phyloP scores from a whole-genome alignment of 2,329 filamentous ascomycete genomes.

The Fusarium beomiforme region DNA sequence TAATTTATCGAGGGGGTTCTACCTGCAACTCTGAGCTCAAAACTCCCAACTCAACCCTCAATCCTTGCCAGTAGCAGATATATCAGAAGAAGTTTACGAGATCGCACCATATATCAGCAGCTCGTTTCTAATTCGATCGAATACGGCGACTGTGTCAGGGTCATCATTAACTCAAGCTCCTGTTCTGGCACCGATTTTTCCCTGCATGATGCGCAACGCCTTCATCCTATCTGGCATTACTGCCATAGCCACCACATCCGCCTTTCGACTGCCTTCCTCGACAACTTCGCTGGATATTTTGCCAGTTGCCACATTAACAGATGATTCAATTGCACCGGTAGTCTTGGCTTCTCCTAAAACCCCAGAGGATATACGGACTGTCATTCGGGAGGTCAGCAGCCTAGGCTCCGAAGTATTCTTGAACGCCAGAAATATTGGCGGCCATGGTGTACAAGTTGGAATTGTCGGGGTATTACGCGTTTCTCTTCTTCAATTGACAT shows the following conservation, averaged over 20 bases:
- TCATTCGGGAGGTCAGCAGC: background rate
- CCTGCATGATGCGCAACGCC: conserved; percentile 1
- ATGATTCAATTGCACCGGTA: background rate
- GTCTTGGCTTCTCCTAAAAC: background rate
- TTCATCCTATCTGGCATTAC: conserved; percentile 1
- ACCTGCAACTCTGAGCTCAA: too few species aligned
- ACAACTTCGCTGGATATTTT: background rate
- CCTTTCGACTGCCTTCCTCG: background rate
- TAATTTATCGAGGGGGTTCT: background rate
- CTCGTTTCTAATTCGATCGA: background rate
- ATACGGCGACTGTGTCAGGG: background rate
- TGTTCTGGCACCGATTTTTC: background rate
- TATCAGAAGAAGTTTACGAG: background rate
- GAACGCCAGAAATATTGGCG: background rate
- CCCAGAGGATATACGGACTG: background rate
- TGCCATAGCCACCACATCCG: background rate
- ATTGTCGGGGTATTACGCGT: background rate
- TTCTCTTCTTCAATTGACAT: background rate
- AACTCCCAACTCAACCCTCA: background rate
- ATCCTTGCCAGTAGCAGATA: too few species aligned
- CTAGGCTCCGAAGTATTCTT: conserved; percentile 1
- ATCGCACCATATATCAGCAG: background rate
- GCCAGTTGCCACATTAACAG: background rate
- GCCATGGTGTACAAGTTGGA: conserved; percentile 2
- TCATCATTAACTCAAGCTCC: background rate